Percentiles rank a stretch among this genome's conserved stretches.
These are phyloP conservation scores for Aspergillus cristatus DNA, from an alignment of 495 filamentous ascomycete species.

Conservation along the genomic window DNA sequence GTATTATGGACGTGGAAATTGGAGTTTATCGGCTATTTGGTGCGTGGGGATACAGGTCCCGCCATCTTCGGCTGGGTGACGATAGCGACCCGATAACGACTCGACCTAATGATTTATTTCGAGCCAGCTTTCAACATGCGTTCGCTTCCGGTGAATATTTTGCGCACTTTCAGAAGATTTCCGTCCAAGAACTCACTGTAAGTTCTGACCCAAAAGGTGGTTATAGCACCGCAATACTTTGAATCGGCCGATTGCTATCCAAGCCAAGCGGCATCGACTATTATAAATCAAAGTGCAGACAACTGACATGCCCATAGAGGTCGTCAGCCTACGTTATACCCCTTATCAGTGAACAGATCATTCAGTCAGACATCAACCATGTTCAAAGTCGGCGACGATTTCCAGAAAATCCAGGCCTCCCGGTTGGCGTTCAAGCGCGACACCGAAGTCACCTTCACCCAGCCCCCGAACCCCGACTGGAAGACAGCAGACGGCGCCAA, in stretches of 20 bases:
- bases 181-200: background rate
- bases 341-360: background rate
- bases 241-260: no score
- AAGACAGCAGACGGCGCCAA: slow-evolving; percentile 69
- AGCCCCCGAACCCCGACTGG: slow-evolving; percentile 70
- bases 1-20: background rate
- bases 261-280: no score
- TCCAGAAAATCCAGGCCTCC: slow-evolving; percentile 65
- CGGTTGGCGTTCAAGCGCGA: slow-evolving; percentile 54
- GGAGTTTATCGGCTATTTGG: background rate
- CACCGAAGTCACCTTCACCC: slow-evolving; percentile 49
- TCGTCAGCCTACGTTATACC: background rate
- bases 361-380: slow-evolving; percentile 18
- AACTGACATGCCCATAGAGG: background rate
- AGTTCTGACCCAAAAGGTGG: background rate
- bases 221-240: no score
- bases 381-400: slow-evolving; percentile 46
- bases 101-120: background rate
- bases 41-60: background rate
- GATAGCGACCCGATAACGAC: no score
- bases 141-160: background rate
- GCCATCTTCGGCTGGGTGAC: no score
- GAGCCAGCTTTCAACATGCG: background rate
- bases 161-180: background rate
- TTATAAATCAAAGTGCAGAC: no score